Base-by-base conservation (phyloP, 179 eudicot species). In the Vitellaria paradoxa region DNA sequence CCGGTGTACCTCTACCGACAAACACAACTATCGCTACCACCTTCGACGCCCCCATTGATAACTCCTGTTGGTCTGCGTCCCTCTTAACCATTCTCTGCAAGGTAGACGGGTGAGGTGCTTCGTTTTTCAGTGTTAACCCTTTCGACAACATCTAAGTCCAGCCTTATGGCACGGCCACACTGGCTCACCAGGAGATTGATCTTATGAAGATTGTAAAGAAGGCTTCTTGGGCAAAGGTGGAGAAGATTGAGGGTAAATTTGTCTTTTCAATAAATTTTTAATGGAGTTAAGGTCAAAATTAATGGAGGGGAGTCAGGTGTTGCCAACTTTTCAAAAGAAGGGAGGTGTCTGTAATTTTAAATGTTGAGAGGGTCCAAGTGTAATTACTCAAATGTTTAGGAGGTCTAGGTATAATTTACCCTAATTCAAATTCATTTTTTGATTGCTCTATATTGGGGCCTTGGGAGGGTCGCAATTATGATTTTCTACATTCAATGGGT, bases 121-220 rank as follows among this genome's bases (percentile, higher is more conserved):
- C 97, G 6, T 92, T 90, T 76, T 92, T 92, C 62, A 2, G 75
- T 40, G 89, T 83, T 24, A 89, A 89, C 65, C 56, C 81, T 46
- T 77, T 81, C 52, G 97, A 94, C 5, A 87, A 92, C 57, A 71
- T 92, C 11, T 59, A 85, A 15, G 74, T 89, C 46, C 77, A 57
- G 0, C 97, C 97, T 0, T 82, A 86, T 37, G 97, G 97, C 0
- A 75, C 74, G 0, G 77, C 74, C 40, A 90, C 97, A 12, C 45
- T 85, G 23, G 70, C 90, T 2, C 93, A 89, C 81, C 93, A 90
- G 67, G 93, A 90, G 56, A 92, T 92, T 20, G 97, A 92, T 68
- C 82, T 92, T 0, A 10, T 89, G 68, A 90, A 92, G 72, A 89
- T 92, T 2, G 94, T 92, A 4, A 90, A 86, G 68, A 90, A 89